Evolutionary conservation across 225 moss, liverwort and hornwort genomes (phyloP), one percentile per base, ranked within the genome.

Genomic region (Polytrichum commune): DNA sequence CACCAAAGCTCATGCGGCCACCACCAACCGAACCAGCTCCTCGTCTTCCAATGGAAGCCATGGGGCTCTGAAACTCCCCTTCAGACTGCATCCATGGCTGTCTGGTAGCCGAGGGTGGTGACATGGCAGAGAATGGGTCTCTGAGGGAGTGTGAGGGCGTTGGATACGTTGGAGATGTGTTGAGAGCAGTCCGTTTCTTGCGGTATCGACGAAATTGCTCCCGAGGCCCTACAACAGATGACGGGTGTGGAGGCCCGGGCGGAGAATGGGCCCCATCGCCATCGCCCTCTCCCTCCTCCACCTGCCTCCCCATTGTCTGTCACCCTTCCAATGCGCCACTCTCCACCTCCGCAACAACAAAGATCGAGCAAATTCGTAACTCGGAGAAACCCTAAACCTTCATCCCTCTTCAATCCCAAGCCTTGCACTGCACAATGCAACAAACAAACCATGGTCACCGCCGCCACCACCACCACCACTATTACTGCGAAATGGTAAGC

Each of bases 121-220:
- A 78, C 74, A 79, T 60, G 55, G 69, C 72, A 66, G 71, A 60
- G 53, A 78, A 60, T 13, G 82, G 79, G 7, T 81, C 86, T 53
- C 78, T 77, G 67, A 77, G 82, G 29, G 82, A 74, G 62, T 83
- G 71, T 61, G 83, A 83, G 32, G 83, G 35, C 29, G 78, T 76
- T 19, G 76, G 76, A 64, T 76, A 46, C 19, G 57, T 63, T 5
- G 62, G 29, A n/a, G 54, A 55, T 38, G 80, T 76, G 0, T 70
- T 67, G 61, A 33, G 74, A 38, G 76, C 74, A 19, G 73, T 22
- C 72, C 75, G 79, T 61, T 79, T 82, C 55, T 75, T 80, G 32
- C 88, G 77, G 67, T 88, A 80, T 27, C 88, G 88, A 23, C 88
- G 84, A 55, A 76, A 88, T 67, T 88, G 88, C 78, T 88, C 88